Conservation (phyloP, 2,329 filamentous ascomycete genomes). For the Botrytis porri region DNA sequence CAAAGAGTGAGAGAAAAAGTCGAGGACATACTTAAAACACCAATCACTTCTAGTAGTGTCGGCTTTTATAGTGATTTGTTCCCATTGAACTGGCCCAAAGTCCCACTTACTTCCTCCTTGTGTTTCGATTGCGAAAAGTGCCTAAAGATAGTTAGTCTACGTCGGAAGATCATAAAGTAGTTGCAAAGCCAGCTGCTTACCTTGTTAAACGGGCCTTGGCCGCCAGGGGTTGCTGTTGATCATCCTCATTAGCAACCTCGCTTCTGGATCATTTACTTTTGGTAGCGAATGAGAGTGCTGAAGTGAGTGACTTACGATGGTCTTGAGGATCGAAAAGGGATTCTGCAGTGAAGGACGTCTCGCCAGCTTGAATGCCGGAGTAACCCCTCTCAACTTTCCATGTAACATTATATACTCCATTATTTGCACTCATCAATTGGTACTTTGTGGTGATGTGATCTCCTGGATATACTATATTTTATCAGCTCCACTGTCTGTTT, state of each 20-base stretch:
- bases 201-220: neutral
- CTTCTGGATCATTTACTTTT: too few species aligned
- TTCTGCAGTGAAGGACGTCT: neutral
- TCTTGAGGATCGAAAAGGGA: neutral
- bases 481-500: neutral
- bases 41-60: neutral
- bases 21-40: neutral
- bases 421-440: neutral
- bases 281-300: neutral
- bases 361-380: neutral
- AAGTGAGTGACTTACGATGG: slow-evolving; percentile 4
- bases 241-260: neutral
- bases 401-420: slow-evolving; percentile 1
- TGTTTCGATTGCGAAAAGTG: slow-evolving; percentile 4
- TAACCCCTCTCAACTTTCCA: neutral
- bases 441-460: neutral
- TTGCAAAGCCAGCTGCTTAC: neutral
- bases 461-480: neutral
- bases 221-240: neutral
- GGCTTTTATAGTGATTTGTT: neutral
- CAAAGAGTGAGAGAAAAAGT: neutral
- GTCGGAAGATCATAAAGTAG: too few species aligned
- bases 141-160: neutral
- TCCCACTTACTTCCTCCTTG: neutral
- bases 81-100: slow-evolving; percentile 10